Percentiles rank a stretch among this genome's conserved stretches.
Conservation (phyloP, 805 yeast genomes). For the Myxozyma mucilagina region DNA sequence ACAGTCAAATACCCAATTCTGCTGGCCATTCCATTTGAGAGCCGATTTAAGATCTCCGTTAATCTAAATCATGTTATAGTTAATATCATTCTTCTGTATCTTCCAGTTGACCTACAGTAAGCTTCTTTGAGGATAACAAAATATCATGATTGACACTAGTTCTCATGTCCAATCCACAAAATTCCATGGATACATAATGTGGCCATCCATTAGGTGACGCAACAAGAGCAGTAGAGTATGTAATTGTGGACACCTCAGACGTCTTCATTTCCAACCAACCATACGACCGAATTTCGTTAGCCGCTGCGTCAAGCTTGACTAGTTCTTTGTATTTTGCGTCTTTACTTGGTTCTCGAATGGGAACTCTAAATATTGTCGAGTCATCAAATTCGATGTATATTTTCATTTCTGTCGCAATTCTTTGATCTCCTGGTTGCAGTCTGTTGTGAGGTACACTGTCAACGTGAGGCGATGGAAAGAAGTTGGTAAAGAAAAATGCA, state of each 20-base stretch:
- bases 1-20: conserved; percentile 64
- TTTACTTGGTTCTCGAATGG: conserved; percentile 82
- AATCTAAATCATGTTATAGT: conserved; percentile 47
- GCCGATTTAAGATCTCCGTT: conserved; percentile 68
- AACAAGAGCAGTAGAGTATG: conserved; percentile 51
- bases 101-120: conserved; percentile 3
- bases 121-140: conserved; percentile 57
- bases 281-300: conserved; percentile 60
- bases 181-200: conserved; percentile 48
- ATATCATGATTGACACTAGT: conserved; percentile 89
- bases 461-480: conserved; percentile 67
- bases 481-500: conserved; percentile 57
- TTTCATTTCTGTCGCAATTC: conserved; percentile 60
- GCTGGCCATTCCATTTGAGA: conserved; percentile 76
- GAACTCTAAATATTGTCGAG: conserved; percentile 69
- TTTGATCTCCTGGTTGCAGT: conserved; percentile 50
- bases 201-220: conserved; percentile 60
- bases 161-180: conserved; percentile 62
- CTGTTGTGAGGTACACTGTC: conserved; percentile 52
- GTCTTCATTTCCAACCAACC: conserved; percentile 88
- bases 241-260: conserved; percentile 53
- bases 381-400: conserved; percentile 60
- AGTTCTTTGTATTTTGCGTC: conserved; percentile 50
- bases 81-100: too few species aligned
- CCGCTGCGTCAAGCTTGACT: conserved; percentile 38